Base-by-base conservation (phyloP, 495 filamentous ascomycete species). In the Glarea lozoyensis region DNA sequence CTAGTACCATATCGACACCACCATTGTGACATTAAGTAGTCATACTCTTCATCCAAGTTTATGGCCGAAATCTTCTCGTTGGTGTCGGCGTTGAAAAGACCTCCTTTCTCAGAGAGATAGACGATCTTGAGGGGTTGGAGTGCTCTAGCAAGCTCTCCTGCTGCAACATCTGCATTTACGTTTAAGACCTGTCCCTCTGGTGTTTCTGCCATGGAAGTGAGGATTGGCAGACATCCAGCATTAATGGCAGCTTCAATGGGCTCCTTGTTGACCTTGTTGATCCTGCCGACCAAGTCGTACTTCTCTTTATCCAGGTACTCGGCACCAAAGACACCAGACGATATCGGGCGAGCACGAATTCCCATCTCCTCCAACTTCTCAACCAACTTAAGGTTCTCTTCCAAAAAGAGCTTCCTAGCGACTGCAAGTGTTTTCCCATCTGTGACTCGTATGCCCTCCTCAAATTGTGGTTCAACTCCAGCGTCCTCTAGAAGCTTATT, bases 41-140 rank as follows among this genome's bases (percentile, higher is more conserved):
- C 93, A 59, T 84, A 98, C 63, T 98, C 92, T 65, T 98, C 90
- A 54, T 98, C 92, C 17, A 98, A 75, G 67, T 98, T 97, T 59
- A 98, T 98, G 38, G 80, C 87, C 7, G 89, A 95, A 53, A 98
- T 96, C 71, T 94, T 94, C 69, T 94, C 84, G 34, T 85, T 84
- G 11, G 83, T 87, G 46, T 92, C 86, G 42, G 86, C 89, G 58
- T 97, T 88, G 66, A 94, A 95, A 23, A 98, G 66, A 13, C 92
- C 92, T 27, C 92, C 92, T 73, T 97, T 97, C 70, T 98, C 92
- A 21, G 88, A 93, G 15, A 98, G 78, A 63, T 96, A 98, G 36
- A 98, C 89, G 35, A 97, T 94, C 79, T 98, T 98, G 53, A 97
- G 68, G 22, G 92, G 92, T 66, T 97, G 84, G 46, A 98, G 66